Conservation (phyloP, 805 yeast species). For the Martiniozyma abietophila region DNA sequence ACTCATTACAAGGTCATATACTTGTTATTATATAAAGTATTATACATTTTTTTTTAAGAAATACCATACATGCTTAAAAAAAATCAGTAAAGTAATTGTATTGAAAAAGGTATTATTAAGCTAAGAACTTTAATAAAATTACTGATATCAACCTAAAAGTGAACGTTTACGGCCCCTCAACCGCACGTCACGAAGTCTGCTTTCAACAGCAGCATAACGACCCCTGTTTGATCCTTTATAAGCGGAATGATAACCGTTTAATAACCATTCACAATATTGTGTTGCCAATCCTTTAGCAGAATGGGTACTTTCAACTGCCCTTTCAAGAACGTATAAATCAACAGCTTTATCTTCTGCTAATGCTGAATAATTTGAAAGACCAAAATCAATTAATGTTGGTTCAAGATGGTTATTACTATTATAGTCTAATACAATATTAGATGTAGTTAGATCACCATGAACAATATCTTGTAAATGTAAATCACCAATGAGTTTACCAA, state of each 20-base stretch:
- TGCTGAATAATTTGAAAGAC: slow-evolving; percentile 68
- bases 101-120: too few species aligned
- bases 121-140: too few species aligned
- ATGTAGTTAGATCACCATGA: slow-evolving; percentile 92
- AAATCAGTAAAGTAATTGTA: too few species aligned
- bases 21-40: too few species aligned
- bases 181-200: slow-evolving; percentile 74
- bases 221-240: slow-evolving; percentile 27
- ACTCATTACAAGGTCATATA: too few species aligned
- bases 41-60: too few species aligned
- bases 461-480: slow-evolving; percentile 71
- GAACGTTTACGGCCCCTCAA: slow-evolving; percentile 91
- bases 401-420: slow-evolving; percentile 13
- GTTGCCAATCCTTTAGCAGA: slow-evolving; percentile 63
- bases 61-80: too few species aligned
- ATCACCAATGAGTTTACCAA: slow-evolving; percentile 60
- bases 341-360: slow-evolving; percentile 92
- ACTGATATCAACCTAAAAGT: slow-evolving; percentile 69
- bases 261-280: slow-evolving; percentile 56
- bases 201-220: slow-evolving; percentile 43
- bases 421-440: slow-evolving; percentile 57
- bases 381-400: slow-evolving; percentile 69
- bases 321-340: slow-evolving; percentile 87
- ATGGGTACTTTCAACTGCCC: slow-evolving; percentile 89
- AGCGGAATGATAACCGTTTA: slow-evolving; percentile 52